Conservation (phyloP, 257 asterid species). For the Anisodus tanguticus region DNA sequence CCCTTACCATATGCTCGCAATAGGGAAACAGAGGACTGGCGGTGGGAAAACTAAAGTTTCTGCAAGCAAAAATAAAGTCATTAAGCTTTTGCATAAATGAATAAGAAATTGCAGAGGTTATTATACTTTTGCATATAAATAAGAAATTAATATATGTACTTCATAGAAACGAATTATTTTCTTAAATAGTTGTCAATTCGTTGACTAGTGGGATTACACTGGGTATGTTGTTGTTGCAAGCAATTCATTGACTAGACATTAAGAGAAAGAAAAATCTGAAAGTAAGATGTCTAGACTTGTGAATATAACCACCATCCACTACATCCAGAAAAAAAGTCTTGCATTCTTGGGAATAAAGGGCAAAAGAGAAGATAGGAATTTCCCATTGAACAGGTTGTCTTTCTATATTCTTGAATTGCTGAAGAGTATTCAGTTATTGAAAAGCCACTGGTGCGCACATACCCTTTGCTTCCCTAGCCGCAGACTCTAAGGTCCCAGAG, state of each 20-base stretch:
- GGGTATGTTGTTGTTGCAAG: neutral
- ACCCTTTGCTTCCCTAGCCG: neutral
- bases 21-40: neutral
- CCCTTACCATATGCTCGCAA: neutral
- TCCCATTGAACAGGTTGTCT: neutral
- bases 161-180: neutral
- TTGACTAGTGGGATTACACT: too few relatives aligned
- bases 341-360: conserved; percentile 2
- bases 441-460: neutral
- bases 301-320: conserved; percentile 9
- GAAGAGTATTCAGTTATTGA: neutral
- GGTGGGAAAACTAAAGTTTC: conserved; percentile 7
- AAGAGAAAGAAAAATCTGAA: neutral
- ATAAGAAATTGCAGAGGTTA: neutral
- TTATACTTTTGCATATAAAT: neutral
- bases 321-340: neutral
- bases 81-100: neutral
- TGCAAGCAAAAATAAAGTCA: neutral
- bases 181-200: too few relatives aligned
- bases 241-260: neutral
- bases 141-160: neutral
- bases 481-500: neutral
- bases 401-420: neutral
- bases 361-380: neutral
- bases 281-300: conserved; percentile 11